phyloP scores from a whole-genome alignment of 2,329 filamentous ascomycete genomes.

The Chaetomiaceae sp. region DNA sequence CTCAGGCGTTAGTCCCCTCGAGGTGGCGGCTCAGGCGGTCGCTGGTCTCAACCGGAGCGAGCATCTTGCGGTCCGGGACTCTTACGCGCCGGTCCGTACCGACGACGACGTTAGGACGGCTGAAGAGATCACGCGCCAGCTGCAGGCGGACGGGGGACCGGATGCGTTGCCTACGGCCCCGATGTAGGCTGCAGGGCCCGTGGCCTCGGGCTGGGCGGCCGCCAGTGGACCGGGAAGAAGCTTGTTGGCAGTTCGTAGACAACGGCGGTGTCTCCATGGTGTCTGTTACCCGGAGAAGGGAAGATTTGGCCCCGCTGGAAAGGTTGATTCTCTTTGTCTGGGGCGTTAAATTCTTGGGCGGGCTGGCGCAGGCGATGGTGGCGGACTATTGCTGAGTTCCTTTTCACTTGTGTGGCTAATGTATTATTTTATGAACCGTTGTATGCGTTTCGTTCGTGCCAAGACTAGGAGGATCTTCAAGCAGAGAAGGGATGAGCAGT shows the following conservation, averaged over 20 bases:
- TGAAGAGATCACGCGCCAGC: constrained; percentile 53
- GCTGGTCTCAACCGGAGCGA: constrained; percentile 30
- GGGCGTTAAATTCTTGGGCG: too few relatives aligned
- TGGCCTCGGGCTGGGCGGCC: too few relatives aligned
- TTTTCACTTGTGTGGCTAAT: neutral
- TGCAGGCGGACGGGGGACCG: constrained; percentile 39
- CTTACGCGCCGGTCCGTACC: neutral
- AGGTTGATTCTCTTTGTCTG: neutral
- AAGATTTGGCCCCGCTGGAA: too few relatives aligned
- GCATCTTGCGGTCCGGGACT: constrained; percentile 14
- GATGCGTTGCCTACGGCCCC: constrained; percentile 26
- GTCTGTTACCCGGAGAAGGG: too few relatives aligned
- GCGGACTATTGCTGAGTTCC: neutral
- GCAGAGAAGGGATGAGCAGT: too few relatives aligned
- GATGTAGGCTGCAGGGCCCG: too few relatives aligned
- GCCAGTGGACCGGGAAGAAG: too few relatives aligned
- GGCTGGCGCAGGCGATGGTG: neutral
- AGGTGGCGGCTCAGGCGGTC: constrained; percentile 48
- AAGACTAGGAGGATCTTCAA: neutral
- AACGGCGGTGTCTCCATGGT: too few relatives aligned
- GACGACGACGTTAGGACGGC: constrained; percentile 44
- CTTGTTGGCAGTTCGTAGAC: too few relatives aligned
- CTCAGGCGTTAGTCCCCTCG: constrained; percentile 37
- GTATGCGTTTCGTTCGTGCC: neutral
- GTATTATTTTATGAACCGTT: neutral